Evolutionary conservation across 495 filamentous ascomycete genomes (phyloP).

Genomic region (Talaromyces trachyspermus): DNA sequence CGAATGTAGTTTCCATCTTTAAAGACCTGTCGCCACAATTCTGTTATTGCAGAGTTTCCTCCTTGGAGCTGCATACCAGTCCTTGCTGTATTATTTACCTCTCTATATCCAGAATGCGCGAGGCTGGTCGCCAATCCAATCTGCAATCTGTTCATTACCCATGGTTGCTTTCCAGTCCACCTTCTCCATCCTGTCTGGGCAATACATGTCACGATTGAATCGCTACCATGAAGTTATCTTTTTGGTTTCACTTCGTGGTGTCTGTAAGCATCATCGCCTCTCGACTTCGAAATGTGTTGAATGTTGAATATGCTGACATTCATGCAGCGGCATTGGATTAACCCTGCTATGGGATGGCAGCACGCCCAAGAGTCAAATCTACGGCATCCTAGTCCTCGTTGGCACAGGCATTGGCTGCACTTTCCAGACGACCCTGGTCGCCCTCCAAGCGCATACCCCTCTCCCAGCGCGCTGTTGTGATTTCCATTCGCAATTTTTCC

Average conservation of each 20-base stretch:
- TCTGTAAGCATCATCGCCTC: conserved; percentile 26
- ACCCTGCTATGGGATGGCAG: conserved; percentile 40
- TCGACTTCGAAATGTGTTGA: background rate
- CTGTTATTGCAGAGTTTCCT: conserved; percentile 55
- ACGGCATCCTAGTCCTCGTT: conserved; percentile 43
- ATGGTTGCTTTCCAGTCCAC: conserved; percentile 47
- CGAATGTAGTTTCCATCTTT: conserved; percentile 43
- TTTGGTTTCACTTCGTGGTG: conserved; percentile 48
- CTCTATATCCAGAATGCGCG: conserved; percentile 50
- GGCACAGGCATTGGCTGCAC: conserved; percentile 51
- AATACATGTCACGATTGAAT: conserved; percentile 48
- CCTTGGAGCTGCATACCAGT: conserved; percentile 51
- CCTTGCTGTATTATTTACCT: conserved; percentile 46
- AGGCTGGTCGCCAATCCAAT: conserved; percentile 39
- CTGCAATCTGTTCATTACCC: conserved; percentile 43
- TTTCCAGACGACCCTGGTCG: conserved; percentile 57
- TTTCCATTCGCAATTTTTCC: conserved; percentile 56
- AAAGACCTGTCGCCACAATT: conserved; percentile 43
- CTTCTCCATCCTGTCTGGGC: conserved; percentile 45
- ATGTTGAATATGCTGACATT: background rate
- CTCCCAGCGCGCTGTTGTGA: conserved; percentile 51
- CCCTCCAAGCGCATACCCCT: conserved; percentile 52
- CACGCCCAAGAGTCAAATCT: conserved; percentile 43
- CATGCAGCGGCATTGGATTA: conserved; percentile 41
- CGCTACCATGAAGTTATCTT: conserved; percentile 54